phyloP scores from a whole-genome alignment of 331 rosid species.

The Telfairia occidentalis region DNA sequence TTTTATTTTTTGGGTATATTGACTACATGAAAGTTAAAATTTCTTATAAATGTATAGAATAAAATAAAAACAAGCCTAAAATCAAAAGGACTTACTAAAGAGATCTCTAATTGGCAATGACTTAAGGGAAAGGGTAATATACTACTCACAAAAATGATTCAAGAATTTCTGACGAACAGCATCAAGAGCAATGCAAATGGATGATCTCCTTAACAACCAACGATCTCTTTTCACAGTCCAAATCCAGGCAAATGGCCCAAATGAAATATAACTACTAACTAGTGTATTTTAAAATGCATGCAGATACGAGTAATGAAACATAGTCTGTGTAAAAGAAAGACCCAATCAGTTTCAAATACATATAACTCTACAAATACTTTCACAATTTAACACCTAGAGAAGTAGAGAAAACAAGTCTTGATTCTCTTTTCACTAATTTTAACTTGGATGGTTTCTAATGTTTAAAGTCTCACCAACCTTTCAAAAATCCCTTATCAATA shows the following conservation, averaged over 20 bases:
- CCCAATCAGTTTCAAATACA: background rate
- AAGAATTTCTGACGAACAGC: too few species aligned
- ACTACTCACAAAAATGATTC: background rate
- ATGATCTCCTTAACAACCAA: too few species aligned
- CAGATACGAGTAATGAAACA: background rate
- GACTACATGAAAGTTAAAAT: too few species aligned
- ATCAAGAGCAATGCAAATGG: too few species aligned
- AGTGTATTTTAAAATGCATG: background rate
- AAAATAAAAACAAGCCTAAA: too few species aligned
- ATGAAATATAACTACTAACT: background rate
- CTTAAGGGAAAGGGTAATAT: background rate
- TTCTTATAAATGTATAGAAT: too few species aligned
- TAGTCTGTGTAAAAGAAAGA: background rate
- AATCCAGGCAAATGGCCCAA: too few species aligned
- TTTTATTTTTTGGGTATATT: too few species aligned
- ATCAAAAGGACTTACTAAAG: too few species aligned
- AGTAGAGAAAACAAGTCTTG: background rate
- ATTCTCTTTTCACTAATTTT: background rate
- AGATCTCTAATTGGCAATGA: too few species aligned
- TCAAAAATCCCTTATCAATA: slow-evolving; percentile 54
- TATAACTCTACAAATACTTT: background rate
- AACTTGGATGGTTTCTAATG: background rate
- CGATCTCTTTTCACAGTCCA: too few species aligned
- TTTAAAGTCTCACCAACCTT: slow-evolving; percentile 41
- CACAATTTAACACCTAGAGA: background rate